These are phyloP conservation scores for Fusarium buharicum DNA, from an alignment of 2,329 filamentous ascomycete species.

Conservation along the genomic window DNA sequence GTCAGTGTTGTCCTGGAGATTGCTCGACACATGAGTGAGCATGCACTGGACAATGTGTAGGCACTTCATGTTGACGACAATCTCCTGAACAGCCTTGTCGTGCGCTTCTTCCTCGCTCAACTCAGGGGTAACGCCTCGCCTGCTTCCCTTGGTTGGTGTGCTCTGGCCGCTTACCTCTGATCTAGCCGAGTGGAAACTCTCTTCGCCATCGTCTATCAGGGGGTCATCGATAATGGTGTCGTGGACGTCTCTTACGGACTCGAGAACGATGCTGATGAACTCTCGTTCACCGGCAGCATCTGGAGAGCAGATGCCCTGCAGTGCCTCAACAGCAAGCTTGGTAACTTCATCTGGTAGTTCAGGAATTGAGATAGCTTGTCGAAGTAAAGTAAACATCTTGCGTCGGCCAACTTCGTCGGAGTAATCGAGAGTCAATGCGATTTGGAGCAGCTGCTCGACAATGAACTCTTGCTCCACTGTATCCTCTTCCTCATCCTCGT, in stretches of 20 bases:
- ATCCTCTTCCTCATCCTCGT: conserved; percentile 79
- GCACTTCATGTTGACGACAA: conserved; percentile 98
- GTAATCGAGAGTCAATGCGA: conserved; percentile 92
- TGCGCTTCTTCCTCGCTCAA: conserved; percentile 72
- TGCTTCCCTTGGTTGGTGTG: conserved; percentile 62
- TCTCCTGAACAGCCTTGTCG: conserved; percentile 84
- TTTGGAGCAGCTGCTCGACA: conserved; percentile 92
- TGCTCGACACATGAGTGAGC: conserved; percentile 90
- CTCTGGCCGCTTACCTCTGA: conserved; percentile 81
- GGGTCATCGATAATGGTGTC: conserved; percentile 85
- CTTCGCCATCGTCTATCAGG: conserved; percentile 65
- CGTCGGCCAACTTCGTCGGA: conserved; percentile 95
- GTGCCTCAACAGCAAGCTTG: conserved; percentile 82
- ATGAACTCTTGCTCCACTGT: conserved; percentile 93
- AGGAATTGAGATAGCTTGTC: conserved; percentile 84
- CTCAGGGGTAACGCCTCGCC: conserved; percentile 55
- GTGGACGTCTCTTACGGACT: conserved; percentile 95
- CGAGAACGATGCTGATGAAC: conserved; percentile 86
- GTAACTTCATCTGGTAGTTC: conserved; percentile 93
- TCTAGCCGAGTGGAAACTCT: conserved; percentile 91
- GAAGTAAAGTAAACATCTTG: conserved; percentile 93
- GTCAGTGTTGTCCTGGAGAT: conserved; percentile 87
- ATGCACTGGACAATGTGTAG: conserved; percentile 97
- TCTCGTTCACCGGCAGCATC: conserved; percentile 80
- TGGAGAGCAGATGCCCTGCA: conserved; percentile 83